Evolutionary conservation across 2,329 filamentous ascomycete species (phyloP).

Genomic region (Rhynchosporium secalis): DNA sequence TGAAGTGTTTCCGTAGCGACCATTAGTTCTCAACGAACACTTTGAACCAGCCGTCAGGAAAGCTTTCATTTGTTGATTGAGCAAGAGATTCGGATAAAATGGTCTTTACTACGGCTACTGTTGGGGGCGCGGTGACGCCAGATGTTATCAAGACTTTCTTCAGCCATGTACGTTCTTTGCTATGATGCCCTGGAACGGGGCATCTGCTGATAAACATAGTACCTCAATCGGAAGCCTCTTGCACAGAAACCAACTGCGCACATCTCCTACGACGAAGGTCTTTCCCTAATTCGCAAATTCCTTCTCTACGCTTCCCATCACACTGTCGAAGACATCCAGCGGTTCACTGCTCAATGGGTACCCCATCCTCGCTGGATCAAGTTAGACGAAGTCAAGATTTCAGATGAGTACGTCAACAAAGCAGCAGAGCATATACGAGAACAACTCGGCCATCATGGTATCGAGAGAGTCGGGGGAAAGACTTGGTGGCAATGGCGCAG

Average conservation of each 20-base stretch:
- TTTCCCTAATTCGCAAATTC: constrained; percentile 84
- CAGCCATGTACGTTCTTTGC: constrained; percentile 66
- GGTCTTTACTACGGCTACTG: constrained; percentile 73
- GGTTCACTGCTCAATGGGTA: constrained; percentile 89
- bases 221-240: constrained; percentile 74
- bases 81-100: constrained; percentile 26
- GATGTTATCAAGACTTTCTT: constrained; percentile 85
- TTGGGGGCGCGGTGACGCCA: constrained; percentile 82
- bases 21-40: background rate
- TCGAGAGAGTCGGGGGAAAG: constrained; percentile 74
- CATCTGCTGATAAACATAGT: constrained; percentile 51
- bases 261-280: constrained; percentile 90
- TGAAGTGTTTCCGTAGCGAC: background rate
- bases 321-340: constrained; percentile 89
- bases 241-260: constrained; percentile 83
- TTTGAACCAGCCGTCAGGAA: background rate
- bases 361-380: constrained; percentile 87
- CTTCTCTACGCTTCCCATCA: constrained; percentile 82
- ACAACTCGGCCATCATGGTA: constrained; percentile 76
- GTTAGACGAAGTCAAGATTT: constrained; percentile 66
- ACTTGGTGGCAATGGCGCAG: constrained; percentile 90
- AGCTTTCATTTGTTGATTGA: constrained; percentile 3
- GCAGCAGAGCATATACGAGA: constrained; percentile 67
- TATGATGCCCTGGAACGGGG: background rate
- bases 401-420: constrained; percentile 60